A percentile compares a stretch with the other conserved stretches of the same genome.
Evolutionary conservation across 768 basidiomycete genomes (phyloP).

Genomic region (Lentinus tigrinus): DNA sequence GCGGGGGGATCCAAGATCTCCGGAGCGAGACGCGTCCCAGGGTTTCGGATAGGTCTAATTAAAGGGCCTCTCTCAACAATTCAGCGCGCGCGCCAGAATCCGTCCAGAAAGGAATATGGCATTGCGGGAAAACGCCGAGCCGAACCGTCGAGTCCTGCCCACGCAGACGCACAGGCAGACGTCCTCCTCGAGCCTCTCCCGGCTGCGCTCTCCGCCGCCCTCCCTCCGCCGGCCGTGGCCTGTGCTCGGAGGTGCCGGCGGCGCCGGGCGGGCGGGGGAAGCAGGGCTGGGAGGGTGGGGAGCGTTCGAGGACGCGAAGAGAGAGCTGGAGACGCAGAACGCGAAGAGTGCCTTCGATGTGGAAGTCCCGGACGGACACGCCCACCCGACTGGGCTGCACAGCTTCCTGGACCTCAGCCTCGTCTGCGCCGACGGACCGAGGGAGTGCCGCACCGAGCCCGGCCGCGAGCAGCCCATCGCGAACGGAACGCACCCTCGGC

Average conservation of each 20-base stretch:
- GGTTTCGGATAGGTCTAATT: background rate
- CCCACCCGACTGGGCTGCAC: background rate
- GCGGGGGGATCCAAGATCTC: background rate
- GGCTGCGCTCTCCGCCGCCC: too few relatives aligned
- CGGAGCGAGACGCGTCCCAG: background rate
- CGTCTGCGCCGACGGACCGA: background rate
- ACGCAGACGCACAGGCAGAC: too few relatives aligned
- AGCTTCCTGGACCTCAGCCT: background rate
- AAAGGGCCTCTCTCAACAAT: background rate
- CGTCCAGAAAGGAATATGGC: background rate
- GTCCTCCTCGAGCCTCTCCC: too few relatives aligned
- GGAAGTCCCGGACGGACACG: background rate
- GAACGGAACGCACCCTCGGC: conserved; percentile 10
- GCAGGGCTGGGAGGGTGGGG: too few relatives aligned
- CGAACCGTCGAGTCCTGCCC: too few relatives aligned
- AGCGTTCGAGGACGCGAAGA: background rate
- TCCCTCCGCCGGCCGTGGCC: too few relatives aligned
- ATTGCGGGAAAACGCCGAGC: background rate
- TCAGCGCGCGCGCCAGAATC: background rate
- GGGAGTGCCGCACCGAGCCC: background rate
- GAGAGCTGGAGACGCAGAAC: background rate
- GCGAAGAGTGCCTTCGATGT: background rate
- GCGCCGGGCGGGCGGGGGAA: too few relatives aligned
- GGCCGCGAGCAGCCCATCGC: conserved; percentile 8
- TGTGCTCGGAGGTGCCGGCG: too few relatives aligned